Evolutionary conservation across 2,329 filamentous ascomycete genomes (phyloP).

Genomic region (Cladophialophora exuberans): DNA sequence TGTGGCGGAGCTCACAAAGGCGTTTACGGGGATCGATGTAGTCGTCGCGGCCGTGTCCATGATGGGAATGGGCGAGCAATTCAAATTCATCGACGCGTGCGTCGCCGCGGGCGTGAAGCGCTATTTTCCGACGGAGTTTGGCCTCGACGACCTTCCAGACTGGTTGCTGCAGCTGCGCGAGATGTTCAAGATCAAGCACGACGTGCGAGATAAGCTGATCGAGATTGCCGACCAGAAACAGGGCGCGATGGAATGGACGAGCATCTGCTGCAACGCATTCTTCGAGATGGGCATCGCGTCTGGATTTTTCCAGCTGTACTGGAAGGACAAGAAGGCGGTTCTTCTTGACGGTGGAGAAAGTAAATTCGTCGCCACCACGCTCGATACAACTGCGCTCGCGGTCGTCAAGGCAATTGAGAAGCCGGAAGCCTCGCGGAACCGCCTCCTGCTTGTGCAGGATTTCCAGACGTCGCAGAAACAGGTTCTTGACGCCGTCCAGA

Average conservation of each 20-base stretch:
- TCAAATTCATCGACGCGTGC: slow-evolving; percentile 46
- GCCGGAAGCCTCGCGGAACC: slow-evolving; percentile 59
- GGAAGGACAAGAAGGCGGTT: slow-evolving; percentile 46
- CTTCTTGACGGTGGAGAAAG: slow-evolving; percentile 55
- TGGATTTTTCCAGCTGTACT: slow-evolving; percentile 51
- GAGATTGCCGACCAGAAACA: slow-evolving; percentile 27
- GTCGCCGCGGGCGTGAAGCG: slow-evolving; percentile 45
- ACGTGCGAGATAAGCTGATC: slow-evolving; percentile 37
- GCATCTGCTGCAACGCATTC: slow-evolving; percentile 40
- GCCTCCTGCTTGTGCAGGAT: slow-evolving; percentile 51
- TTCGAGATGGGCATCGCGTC: slow-evolving; percentile 41
- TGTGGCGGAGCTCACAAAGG: slow-evolving; percentile 12
- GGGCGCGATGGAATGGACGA: slow-evolving; percentile 34
- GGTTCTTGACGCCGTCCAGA: slow-evolving; percentile 37
- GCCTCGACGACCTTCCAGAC: slow-evolving; percentile 31
- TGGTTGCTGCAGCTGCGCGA: slow-evolving; percentile 27
- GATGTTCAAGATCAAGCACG: slow-evolving; percentile 38
- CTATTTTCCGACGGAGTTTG: slow-evolving; percentile 45
- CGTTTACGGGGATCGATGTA: slow-evolving; percentile 25
- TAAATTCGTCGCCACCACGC: slow-evolving; percentile 53
- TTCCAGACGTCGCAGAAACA: slow-evolving; percentile 50
- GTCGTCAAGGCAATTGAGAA: slow-evolving; percentile 54
- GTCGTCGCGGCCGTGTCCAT: slow-evolving; percentile 28
- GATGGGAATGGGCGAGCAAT: slow-evolving; percentile 33
- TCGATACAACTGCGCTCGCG: slow-evolving; percentile 51